phyloP scores from a whole-genome alignment of 352 stramenopile species.

The Pythium guiyangense region DNA sequence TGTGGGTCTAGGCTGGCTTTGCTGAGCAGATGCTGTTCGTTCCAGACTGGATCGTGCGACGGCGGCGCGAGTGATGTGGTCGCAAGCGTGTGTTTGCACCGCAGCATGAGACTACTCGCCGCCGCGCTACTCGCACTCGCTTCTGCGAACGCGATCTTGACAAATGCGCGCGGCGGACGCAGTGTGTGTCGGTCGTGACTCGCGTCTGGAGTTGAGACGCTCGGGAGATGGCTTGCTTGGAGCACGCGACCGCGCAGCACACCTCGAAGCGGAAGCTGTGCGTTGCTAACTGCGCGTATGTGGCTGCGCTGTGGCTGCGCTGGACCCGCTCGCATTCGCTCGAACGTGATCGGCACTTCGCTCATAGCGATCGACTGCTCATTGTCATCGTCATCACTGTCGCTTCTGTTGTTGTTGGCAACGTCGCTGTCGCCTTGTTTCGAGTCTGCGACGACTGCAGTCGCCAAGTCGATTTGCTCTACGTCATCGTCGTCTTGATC shows the following conservation, averaged over 20 bases:
- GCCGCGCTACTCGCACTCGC: slow-evolving; percentile 12
- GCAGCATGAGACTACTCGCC: slow-evolving; percentile 40
- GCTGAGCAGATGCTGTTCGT: slow-evolving; percentile 4
- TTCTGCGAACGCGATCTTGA: slow-evolving; percentile 52
- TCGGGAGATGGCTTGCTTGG: slow-evolving; percentile 29
- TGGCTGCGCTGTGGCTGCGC: neutral
- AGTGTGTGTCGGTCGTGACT: neutral
- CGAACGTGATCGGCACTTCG: slow-evolving; percentile 43
- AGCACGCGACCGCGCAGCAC: slow-evolving; percentile 43
- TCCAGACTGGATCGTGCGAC: slow-evolving; percentile 44
- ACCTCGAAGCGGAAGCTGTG: slow-evolving; percentile 22
- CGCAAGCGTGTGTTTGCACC: slow-evolving; percentile 52
- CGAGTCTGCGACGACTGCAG: neutral
- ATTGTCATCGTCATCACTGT: slow-evolving; percentile 22
- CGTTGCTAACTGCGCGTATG: neutral
- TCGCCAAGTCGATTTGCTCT: neutral
- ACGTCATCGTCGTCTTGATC: slow-evolving; percentile 3
- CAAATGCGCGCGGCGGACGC: slow-evolving; percentile 27
- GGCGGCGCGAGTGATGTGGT: slow-evolving; percentile 23
- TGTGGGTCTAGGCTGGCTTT: too few species aligned
- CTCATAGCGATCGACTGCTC: slow-evolving; percentile 33
- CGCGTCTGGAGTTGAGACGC: neutral
- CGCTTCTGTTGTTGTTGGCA: neutral
- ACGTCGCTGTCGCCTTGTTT: neutral
- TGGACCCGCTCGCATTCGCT: neutral